Conservation (phyloP, 2,329 filamentous ascomycete genomes). For the Microcyclospora pomicola region DNA sequence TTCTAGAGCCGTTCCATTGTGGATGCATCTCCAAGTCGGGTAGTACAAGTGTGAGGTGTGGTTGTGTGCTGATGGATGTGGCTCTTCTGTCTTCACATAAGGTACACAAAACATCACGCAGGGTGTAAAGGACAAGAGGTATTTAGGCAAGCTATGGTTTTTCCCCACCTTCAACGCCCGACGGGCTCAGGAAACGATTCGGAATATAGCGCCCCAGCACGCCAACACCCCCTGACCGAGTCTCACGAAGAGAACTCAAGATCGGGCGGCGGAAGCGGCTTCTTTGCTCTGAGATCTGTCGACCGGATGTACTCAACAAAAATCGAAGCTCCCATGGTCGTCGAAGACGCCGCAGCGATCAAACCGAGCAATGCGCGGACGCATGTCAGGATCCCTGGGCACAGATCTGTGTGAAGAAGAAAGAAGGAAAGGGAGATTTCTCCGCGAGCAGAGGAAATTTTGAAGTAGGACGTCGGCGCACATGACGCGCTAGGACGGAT, state of each 20-base stretch:
- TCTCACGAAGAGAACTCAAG: slow-evolving; percentile 46
- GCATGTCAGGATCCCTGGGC: slow-evolving; percentile 59
- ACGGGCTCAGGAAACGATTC: slow-evolving; percentile 76
- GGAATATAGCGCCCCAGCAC: slow-evolving; percentile 64
- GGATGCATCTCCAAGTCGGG: no score
- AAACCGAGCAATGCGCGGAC: slow-evolving; percentile 48
- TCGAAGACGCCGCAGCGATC: slow-evolving; percentile 78
- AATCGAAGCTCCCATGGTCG: slow-evolving; percentile 60
- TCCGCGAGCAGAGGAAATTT: slow-evolving; percentile 5
- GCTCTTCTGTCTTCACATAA: no score
- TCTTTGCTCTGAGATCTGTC: slow-evolving; percentile 86
- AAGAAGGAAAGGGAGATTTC: slow-evolving; percentile 27
- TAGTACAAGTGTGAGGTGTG: no score
- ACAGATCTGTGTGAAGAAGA: slow-evolving; percentile 59
- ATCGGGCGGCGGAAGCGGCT: slow-evolving; percentile 32
- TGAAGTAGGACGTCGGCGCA: slow-evolving; percentile 1
- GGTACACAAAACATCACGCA: no score
- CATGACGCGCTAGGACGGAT: slow-evolving; percentile 1
- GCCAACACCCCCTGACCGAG: slow-evolving; percentile 43
- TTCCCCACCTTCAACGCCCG: slow-evolving; percentile 77
- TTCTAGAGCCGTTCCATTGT: no score
- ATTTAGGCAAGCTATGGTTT: slow-evolving; percentile 12
- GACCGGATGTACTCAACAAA: slow-evolving; percentile 75
- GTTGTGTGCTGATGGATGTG: no score
- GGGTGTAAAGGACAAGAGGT: neutral